phyloP scores from a whole-genome alignment of 768 basidiomycete species.

The Rhizopogon rudus region DNA sequence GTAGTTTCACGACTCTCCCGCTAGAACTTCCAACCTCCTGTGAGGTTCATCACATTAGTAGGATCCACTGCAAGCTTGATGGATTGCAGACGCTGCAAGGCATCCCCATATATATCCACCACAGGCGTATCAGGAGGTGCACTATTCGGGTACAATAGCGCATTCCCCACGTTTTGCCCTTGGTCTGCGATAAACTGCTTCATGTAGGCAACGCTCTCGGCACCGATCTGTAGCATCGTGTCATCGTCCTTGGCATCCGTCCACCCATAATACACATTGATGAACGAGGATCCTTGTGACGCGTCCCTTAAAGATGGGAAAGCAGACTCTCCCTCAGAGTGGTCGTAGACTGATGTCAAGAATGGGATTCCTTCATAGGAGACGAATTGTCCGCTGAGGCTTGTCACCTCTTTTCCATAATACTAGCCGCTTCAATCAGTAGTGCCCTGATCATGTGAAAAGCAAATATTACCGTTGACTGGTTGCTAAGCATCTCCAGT shows the following conservation, averaged over 20 bases:
- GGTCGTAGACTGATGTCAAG: constrained; percentile 35
- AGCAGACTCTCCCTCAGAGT: constrained; percentile 35
- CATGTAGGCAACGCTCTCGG: constrained; percentile 35
- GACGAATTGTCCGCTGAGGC: constrained; percentile 8
- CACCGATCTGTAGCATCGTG: constrained; percentile 35
- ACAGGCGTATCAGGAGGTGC: constrained; percentile 50
- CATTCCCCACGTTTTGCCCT: constrained; percentile 34
- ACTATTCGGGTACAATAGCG: constrained; percentile 55
- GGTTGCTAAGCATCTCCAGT: background rate
- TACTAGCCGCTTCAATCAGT: background rate
- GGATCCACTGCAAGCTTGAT: constrained; percentile 51
- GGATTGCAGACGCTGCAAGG: constrained; percentile 34
- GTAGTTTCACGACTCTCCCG: too few species aligned
- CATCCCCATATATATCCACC: constrained; percentile 44
- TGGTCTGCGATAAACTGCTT: constrained; percentile 28
- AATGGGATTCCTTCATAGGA: constrained; percentile 42
- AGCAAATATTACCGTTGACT: background rate
- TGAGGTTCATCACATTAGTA: constrained; percentile 54
- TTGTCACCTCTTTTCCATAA: background rate
- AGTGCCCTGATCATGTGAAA: background rate
- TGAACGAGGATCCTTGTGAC: constrained; percentile 31
- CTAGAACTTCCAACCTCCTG: constrained; percentile 59
- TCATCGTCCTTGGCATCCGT: constrained; percentile 27
- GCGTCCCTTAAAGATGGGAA: constrained; percentile 40
- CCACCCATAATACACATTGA: constrained; percentile 48